phyloP scores from a whole-genome alignment of 768 basidiomycete species.

The Candolleomyces eurysporus region DNA sequence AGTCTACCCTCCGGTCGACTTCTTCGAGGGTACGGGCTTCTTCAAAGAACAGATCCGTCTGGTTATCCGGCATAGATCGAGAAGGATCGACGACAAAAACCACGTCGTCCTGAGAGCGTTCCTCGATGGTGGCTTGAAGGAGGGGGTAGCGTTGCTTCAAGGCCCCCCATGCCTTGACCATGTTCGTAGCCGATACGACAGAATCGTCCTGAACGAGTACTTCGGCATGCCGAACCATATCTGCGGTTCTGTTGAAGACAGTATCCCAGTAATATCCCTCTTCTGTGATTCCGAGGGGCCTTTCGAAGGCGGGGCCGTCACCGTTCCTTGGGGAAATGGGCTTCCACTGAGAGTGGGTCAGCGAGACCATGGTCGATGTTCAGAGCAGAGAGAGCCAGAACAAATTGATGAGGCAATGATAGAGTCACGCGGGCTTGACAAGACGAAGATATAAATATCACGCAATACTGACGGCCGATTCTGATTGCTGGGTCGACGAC shows the following conservation, averaged over 20 bases:
- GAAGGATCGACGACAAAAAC: constrained; percentile 42
- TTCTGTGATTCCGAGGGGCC: constrained; percentile 41
- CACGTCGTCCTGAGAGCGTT: constrained; percentile 23
- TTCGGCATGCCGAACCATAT: constrained; percentile 36
- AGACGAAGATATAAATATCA: too few relatives aligned
- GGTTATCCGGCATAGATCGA: constrained; percentile 25
- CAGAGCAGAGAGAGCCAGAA: too few relatives aligned
- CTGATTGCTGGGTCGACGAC: too few relatives aligned
- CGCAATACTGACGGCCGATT: too few relatives aligned
- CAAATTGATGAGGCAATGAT: too few relatives aligned
- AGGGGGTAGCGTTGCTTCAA: constrained; percentile 51
- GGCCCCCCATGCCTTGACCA: constrained; percentile 42
- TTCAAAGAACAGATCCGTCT: constrained; percentile 39
- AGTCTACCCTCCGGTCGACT: constrained; percentile 24
- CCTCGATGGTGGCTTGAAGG: constrained; percentile 40
- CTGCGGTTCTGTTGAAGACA: constrained; percentile 43
- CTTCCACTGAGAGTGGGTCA: too few relatives aligned
- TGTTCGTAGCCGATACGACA: constrained; percentile 25
- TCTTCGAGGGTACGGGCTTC: constrained; percentile 32
- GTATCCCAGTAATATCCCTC: constrained; percentile 41
- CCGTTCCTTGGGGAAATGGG: too few relatives aligned
- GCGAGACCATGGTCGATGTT: too few relatives aligned
- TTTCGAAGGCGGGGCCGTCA: constrained; percentile 22
- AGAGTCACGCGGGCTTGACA: too few relatives aligned
- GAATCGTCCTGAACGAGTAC: constrained; percentile 21